Evolutionary conservation across 225 moss, liverwort and hornwort species (phyloP), one percentile per base, ranked within the genome.

Genomic region (Bryum argenteum): DNA sequence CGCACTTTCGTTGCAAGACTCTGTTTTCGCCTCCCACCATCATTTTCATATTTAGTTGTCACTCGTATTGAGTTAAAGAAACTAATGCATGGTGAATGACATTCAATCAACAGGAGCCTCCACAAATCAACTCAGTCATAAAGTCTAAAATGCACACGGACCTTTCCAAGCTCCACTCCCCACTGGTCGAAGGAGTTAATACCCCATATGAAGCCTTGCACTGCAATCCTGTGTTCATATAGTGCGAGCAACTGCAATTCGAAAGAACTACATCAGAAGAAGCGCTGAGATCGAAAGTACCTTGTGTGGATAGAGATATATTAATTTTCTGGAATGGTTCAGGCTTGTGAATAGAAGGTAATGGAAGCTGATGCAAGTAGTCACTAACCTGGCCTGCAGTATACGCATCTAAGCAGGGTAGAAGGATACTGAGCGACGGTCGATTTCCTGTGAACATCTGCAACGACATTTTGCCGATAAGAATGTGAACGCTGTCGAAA

Each of bases 91-190:
- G 12, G 11, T 8, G 17, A 47, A 16, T 43, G 37, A 74, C 48
- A 16, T 6, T 48, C 16, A 33, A 33, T 33, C 59, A 51, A 71
- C 63, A 43, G 22, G 1, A 26, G 5, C 14, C 52, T 5, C 50
- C 17, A 55, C 22, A 42, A 57, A 11, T 33, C n/a, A n/a, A n/a
- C n/a, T n/a, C n/a, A 33, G 7, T 6, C 33, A 33, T 33, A 33
- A 33, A 33, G 33, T 33, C 33, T 33, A 3, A 33, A 33, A 33
- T 33, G 4, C 33, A 33, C 33, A 71, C 69, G 48, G 10, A 98
- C 97, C 94, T 98, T 98, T 75, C 97, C 97, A 39, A 98, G 94
- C 81, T 98, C 97, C 64, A 98, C 97, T 62, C 97, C 97, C 94
- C 94, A 98, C 67, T 98, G 97, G 71, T 98, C 97, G 56, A 98